Conservation (phyloP, 345 rosid species). For the Ceriops decandra region DNA sequence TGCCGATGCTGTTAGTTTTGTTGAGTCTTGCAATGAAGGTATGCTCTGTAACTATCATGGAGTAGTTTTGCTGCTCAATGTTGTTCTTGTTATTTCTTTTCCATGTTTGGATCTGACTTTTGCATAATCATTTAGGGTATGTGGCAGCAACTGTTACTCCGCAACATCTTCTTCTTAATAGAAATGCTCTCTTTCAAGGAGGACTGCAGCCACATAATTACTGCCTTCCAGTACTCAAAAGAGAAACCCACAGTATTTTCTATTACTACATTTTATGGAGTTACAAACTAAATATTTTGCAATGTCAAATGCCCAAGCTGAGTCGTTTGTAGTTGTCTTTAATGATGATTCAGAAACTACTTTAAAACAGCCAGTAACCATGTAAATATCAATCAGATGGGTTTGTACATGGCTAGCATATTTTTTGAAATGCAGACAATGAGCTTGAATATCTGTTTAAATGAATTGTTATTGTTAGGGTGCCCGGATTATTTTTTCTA, state of each 20-base stretch:
- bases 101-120: slow-evolving; percentile 3
- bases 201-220: slow-evolving; percentile 90
- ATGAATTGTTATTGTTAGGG: too few relatives aligned
- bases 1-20: slow-evolving; percentile 74
- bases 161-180: slow-evolving; percentile 87
- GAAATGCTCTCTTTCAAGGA: slow-evolving; percentile 90
- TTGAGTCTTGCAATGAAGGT: slow-evolving; percentile 85
- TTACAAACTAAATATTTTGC: not conserved
- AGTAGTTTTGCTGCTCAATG: not conserved
- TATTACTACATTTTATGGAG: not conserved
- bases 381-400: too few relatives aligned
- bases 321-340: too few relatives aligned
- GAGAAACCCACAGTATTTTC: slow-evolving; percentile 75
- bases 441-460: too few relatives aligned
- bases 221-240: slow-evolving; percentile 92
- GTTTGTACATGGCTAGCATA: too few relatives aligned
- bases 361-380: too few relatives aligned
- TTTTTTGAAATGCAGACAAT: too few relatives aligned
- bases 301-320: too few relatives aligned
- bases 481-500: too few relatives aligned
- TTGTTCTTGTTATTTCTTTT: not conserved
- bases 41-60: slow-evolving; percentile 3
- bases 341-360: too few relatives aligned
- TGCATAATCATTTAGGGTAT: slow-evolving; percentile 37
- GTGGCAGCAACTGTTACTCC: slow-evolving; percentile 95